Evolutionary conservation across 176 grass and related monocot species (phyloP), one percentile per base, ranked within the genome.

Genomic region (Paspalum notatum): DNA sequence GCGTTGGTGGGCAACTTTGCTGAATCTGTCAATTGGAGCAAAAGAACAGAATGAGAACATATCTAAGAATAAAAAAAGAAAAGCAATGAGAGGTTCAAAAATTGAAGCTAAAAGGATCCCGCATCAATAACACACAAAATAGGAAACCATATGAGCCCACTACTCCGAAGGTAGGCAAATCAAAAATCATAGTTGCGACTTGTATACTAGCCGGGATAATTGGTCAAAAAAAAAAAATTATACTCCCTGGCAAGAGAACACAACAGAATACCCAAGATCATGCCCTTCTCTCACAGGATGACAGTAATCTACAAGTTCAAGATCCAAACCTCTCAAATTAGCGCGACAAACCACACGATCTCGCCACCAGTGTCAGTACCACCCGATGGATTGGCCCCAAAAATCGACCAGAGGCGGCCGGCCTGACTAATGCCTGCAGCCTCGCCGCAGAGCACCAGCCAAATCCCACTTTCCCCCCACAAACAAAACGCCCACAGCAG

Each of bases 11-110:
- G 39, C 12, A 81, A 48, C 8, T 63, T 27, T 25, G 18, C 62
- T 7, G 10, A 62, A 66, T 71, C 83, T 82, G 78, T 24, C 50
- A 60, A 59, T 10, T 47, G 32, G 17, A 90, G 77, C 12, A 85
- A 25, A 71, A 21, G 8, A 81, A 46, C 10, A 0, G 15, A 17
- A 50, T 32, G 32, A 32, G 32, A 32, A 32, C 32, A 32, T 32
- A 32, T 32, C 32, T 32, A 32, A 32, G 32, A 32, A 32, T 3
- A 32, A 32, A 32, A 32, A 32, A 32, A 32, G 32, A 32, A 32
- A 32, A 32, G 32, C 32, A 32, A 32, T 32, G 32, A 32, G 32
- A 32, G 32, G 32, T 32, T 32, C 32, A 32, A 32, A 32, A 32
- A 3, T 32, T 2, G 32, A 32, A 32, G 32, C 32, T 32, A 32